Evolutionary conservation across 208 protist genomes (phyloP).

Genomic region (Crithidia fasciculata): DNA sequence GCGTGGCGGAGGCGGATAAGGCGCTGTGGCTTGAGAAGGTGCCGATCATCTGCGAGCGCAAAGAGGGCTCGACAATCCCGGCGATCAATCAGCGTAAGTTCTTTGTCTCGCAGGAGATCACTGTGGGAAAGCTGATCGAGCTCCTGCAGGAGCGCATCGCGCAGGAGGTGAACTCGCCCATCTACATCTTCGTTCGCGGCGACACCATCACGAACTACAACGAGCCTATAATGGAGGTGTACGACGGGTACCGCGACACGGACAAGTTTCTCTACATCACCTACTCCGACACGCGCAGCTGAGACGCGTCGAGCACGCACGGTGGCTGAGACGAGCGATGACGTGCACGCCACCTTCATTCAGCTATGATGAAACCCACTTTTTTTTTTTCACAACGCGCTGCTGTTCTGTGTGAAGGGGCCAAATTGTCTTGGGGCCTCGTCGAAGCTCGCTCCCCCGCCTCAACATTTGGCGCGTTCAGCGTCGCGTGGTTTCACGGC

Average conservation of each 20-base stretch:
- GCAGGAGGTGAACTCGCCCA: conserved; percentile 12
- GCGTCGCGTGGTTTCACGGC: too few species aligned
- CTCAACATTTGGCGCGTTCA: too few species aligned
- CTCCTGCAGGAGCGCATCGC: conserved; percentile 25
- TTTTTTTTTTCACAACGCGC: background rate
- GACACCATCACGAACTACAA: conserved; percentile 16
- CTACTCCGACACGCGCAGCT: conserved; percentile 8
- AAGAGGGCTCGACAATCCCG: conserved; percentile 68
- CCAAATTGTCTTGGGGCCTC: too few species aligned
- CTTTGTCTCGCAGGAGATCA: conserved; percentile 34
- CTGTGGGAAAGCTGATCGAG: conserved; percentile 18
- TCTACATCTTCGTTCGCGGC: conserved; percentile 29
- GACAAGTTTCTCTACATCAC: conserved; percentile 18
- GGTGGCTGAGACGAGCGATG: too few species aligned
- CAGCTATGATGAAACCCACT: background rate
- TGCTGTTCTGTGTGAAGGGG: too few species aligned
- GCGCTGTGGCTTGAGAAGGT: conserved; percentile 74
- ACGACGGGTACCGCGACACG: conserved; percentile 9
- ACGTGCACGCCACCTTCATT: too few species aligned
- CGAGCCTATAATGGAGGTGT: conserved; percentile 18
- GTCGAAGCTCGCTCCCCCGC: too few species aligned
- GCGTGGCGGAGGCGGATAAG: conserved; percentile 52
- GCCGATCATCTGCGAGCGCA: conserved; percentile 92
- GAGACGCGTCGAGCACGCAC: background rate
- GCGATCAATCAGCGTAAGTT: conserved; percentile 91